Conservation (phyloP, 257 asterid genomes). For the Capsicum chinense region DNA sequence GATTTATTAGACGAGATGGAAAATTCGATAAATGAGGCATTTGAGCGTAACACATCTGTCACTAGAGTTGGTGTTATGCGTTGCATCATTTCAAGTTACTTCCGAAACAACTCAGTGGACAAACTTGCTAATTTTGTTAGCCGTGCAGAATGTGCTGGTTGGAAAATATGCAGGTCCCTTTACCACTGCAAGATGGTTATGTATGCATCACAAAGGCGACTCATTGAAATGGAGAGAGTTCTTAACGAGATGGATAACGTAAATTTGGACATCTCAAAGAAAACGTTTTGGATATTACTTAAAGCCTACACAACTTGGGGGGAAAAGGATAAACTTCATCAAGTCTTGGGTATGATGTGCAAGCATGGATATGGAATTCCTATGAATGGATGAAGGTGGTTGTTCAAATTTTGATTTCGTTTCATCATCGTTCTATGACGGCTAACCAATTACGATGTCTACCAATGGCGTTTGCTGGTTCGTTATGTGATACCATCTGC, state of each 20-base stretch:
- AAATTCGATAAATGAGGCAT: conserved; percentile 61
- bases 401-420: not conserved
- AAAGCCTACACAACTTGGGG: conserved; percentile 57
- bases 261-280: conserved; percentile 57
- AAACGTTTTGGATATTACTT: conserved; percentile 67
- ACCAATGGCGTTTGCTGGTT: conserved; percentile 94
- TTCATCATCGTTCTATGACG: not conserved
- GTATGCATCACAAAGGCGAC: conserved; percentile 68
- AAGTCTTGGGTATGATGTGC: conserved; percentile 70
- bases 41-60: conserved; percentile 52
- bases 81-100: conserved; percentile 67
- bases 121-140: conserved; percentile 62
- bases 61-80: conserved; percentile 53
- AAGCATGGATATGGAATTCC: conserved; percentile 60
- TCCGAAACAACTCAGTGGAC: conserved; percentile 75
- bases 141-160: conserved; percentile 72
- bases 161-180: conserved; percentile 73
- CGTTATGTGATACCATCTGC: conserved; percentile 28
- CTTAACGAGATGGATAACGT: conserved; percentile 67
- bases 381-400: conserved; percentile 36
- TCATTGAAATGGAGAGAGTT: conserved; percentile 85
- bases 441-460: conserved; percentile 43
- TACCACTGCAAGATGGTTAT: conserved; percentile 89
- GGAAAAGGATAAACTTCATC: conserved; percentile 58
- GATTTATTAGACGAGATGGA: conserved; percentile 73